These are phyloP conservation scores for Candida nonsorbophila DNA, from an alignment of 805 yeast genomes.

Conservation along the genomic window DNA sequence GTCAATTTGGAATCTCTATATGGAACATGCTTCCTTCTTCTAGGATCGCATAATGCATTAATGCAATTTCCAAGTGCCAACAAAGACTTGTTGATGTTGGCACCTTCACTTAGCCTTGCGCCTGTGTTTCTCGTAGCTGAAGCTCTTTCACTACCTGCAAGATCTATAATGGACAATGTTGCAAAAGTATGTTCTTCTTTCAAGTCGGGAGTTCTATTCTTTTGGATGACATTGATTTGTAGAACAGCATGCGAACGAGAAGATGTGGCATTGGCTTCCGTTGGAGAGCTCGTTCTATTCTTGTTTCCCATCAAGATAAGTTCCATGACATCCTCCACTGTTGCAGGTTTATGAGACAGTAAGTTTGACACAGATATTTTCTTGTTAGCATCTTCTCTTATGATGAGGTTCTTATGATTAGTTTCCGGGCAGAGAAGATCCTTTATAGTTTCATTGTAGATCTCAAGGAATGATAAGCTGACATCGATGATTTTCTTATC, in stretches of 20 bases:
- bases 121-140: constrained; percentile 86
- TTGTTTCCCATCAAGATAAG: constrained; percentile 65
- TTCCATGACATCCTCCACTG: constrained; percentile 74
- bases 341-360: constrained; percentile 53
- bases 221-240: constrained; percentile 68
- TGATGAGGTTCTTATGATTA: constrained; percentile 40
- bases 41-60: constrained; percentile 78
- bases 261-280: constrained; percentile 86
- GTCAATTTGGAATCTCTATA: constrained; percentile 90
- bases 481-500: constrained; percentile 58
- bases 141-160: constrained; percentile 95
- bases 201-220: constrained; percentile 54
- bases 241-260: constrained; percentile 93
- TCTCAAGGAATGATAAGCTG: constrained; percentile 72
- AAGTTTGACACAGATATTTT: constrained; percentile 69
- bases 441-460: constrained; percentile 83
- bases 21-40: constrained; percentile 71
- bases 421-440: constrained; percentile 66
- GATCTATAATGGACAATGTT: constrained; percentile 79
- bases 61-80: constrained; percentile 92
- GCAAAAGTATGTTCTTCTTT: constrained; percentile 69
- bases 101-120: constrained; percentile 79
- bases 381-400: constrained; percentile 68
- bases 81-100: constrained; percentile 83
- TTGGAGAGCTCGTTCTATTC: constrained; percentile 78